Conservation (phyloP, 805 yeast species). For the Ogataea nitratoaversa region DNA sequence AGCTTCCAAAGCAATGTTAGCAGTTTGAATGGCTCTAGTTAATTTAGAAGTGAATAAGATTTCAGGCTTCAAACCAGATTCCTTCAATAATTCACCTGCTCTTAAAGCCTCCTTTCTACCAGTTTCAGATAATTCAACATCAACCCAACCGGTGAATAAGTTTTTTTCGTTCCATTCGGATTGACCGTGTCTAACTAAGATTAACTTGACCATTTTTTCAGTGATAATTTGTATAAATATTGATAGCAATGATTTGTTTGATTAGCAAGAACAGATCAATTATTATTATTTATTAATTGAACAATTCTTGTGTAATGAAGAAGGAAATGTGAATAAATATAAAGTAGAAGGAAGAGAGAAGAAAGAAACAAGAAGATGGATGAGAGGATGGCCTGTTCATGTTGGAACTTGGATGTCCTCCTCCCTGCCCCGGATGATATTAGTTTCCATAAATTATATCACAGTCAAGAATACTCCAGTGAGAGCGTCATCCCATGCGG, state of each 20-base stretch:
- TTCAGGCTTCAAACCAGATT: conserved; percentile 72
- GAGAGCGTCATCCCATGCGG: neutral
- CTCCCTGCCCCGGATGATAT: too few relatives aligned
- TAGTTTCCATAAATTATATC: too few relatives aligned
- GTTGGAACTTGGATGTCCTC: too few relatives aligned
- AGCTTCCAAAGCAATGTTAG: conserved; percentile 57
- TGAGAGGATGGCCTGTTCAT: too few relatives aligned
- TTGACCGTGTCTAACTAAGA: conserved; percentile 98
- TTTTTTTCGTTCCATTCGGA: conserved; percentile 98
- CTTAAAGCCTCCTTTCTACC: conserved; percentile 89
- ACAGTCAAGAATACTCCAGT: neutral
- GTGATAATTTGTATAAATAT: neutral
- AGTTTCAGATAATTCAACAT: conserved; percentile 74
- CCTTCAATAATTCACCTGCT: conserved; percentile 90
- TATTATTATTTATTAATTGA: too few relatives aligned
- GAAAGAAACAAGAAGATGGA: too few relatives aligned
- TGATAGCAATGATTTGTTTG: neutral
- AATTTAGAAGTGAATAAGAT: conserved; percentile 67
- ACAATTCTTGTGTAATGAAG: too few relatives aligned
- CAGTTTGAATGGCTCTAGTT: conserved; percentile 71
- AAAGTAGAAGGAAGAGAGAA: too few relatives aligned
- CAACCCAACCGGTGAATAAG: conserved; percentile 99
- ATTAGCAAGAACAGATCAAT: neutral
- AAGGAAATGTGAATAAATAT: too few relatives aligned
- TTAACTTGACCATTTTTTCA: conserved; percentile 49